Evolutionary conservation across 768 basidiomycete genomes (phyloP).

Genomic region (Boletus sp.): DNA sequence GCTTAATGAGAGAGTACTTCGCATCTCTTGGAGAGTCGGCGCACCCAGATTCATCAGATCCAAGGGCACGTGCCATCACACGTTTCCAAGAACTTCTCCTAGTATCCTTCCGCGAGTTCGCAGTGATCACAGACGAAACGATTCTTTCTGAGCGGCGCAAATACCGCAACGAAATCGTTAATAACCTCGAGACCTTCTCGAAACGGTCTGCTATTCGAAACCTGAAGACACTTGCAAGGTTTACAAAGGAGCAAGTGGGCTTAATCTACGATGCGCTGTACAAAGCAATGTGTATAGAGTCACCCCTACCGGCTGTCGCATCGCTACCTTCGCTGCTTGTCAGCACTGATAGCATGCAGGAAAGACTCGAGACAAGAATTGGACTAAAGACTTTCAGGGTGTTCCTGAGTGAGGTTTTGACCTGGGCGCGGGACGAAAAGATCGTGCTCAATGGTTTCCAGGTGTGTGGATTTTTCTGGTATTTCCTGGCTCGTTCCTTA

Average conservation of each 20-base stretch:
- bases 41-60: constrained; percentile 83
- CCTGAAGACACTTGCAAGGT: constrained; percentile 71
- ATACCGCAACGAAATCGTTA: constrained; percentile 85
- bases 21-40: constrained; percentile 90
- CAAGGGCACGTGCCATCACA: constrained; percentile 88
- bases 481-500: constrained; percentile 2
- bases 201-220: constrained; percentile 90
- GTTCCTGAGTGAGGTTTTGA: constrained; percentile 88
- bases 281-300: constrained; percentile 74
- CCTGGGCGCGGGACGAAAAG: constrained; percentile 94
- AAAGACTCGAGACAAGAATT: constrained; percentile 87
- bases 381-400: constrained; percentile 80
- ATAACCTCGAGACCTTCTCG: constrained; percentile 90
- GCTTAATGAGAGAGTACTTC: constrained; percentile 95
- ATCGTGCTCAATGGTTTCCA: constrained; percentile 91
- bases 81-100: constrained; percentile 96
- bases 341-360: constrained; percentile 57
- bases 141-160: constrained; percentile 83
- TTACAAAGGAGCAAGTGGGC: constrained; percentile 84
- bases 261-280: constrained; percentile 91
- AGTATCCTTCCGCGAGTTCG: constrained; percentile 97
- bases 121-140: constrained; percentile 92
- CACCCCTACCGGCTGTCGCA: constrained; percentile 56
- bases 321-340: constrained; percentile 51
- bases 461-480: constrained; percentile 36